These are phyloP conservation scores for Clarireedia paspali DNA, from an alignment of 2,329 filamentous ascomycete genomes.

Conservation along the genomic window DNA sequence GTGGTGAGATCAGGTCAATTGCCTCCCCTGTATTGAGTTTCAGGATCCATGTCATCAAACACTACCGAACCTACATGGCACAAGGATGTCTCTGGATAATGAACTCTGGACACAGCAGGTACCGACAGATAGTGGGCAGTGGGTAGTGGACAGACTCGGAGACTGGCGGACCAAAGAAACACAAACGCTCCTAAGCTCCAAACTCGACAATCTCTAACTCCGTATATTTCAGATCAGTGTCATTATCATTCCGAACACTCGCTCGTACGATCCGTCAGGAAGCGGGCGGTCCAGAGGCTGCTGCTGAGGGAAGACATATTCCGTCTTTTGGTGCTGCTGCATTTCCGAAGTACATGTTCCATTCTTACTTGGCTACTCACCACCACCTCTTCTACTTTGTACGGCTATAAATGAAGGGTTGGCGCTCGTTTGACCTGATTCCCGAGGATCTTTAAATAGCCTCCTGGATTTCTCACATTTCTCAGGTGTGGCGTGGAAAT, in stretches of 20 bases:
- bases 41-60: conserved; percentile 7
- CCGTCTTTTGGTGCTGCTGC: not conserved
- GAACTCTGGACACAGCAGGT: too few species aligned
- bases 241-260: not conserved
- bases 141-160: not conserved
- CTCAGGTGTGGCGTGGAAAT: not conserved
- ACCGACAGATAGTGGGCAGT: not conserved
- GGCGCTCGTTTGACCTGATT: not conserved
- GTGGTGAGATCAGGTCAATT: not conserved
- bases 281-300: too few species aligned
- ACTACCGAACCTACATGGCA: not conserved
- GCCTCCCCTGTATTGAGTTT: conserved; percentile 3
- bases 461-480: not conserved
- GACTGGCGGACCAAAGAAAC: too few species aligned
- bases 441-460: conserved; percentile 1
- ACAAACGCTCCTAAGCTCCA: not conserved
- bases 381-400: too few species aligned
- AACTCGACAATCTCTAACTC: not conserved
- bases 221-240: not conserved
- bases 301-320: too few species aligned
- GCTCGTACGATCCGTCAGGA: not conserved
- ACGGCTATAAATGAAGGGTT: not conserved
- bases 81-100: not conserved
- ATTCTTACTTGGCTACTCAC: too few species aligned
- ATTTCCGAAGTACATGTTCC: too few species aligned